A percentile compares a stretch with the other conserved stretches of the same genome.
Evolutionary conservation across 352 stramenopile species (phyloP).

Genomic region (Pythium aquatile): DNA sequence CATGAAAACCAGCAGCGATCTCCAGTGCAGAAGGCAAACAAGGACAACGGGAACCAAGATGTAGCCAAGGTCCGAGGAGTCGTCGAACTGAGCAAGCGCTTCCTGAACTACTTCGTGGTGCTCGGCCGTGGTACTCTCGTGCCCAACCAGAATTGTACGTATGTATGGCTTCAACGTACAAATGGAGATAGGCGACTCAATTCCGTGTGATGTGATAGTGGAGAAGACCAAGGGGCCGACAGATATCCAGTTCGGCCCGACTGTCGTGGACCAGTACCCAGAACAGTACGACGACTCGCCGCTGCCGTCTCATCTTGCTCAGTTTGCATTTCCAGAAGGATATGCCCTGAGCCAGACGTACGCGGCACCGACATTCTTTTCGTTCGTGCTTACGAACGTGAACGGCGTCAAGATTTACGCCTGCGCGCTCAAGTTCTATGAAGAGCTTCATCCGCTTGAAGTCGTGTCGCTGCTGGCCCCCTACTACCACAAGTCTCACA

Average conservation of each 20-base stretch:
- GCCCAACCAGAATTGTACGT: constrained; percentile 65
- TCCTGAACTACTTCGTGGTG: constrained; percentile 84
- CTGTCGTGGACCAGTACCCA: constrained; percentile 64
- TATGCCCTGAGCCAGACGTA: constrained; percentile 64
- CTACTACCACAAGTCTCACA: constrained; percentile 31
- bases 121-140: constrained; percentile 58
- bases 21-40: constrained; percentile 25
- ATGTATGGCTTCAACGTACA: background rate
- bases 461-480: constrained; percentile 68
- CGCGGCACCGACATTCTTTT: constrained; percentile 65
- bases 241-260: constrained; percentile 67
- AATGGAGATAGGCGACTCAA: background rate
- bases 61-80: constrained; percentile 46
- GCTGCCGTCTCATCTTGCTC: constrained; percentile 57
- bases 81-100: constrained; percentile 76
- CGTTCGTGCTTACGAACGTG: constrained; percentile 84
- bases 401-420: constrained; percentile 81
- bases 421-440: constrained; percentile 77
- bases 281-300: constrained; percentile 58
- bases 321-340: constrained; percentile 82
- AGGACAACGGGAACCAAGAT: constrained; percentile 30
- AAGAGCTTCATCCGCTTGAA: constrained; percentile 78
- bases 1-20: constrained; percentile 47
- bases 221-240: constrained; percentile 71
- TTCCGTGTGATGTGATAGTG: constrained; percentile 29